Evolutionary conservation across 148 eudicot species (phyloP).

Genomic region (Bassia scoparia): DNA sequence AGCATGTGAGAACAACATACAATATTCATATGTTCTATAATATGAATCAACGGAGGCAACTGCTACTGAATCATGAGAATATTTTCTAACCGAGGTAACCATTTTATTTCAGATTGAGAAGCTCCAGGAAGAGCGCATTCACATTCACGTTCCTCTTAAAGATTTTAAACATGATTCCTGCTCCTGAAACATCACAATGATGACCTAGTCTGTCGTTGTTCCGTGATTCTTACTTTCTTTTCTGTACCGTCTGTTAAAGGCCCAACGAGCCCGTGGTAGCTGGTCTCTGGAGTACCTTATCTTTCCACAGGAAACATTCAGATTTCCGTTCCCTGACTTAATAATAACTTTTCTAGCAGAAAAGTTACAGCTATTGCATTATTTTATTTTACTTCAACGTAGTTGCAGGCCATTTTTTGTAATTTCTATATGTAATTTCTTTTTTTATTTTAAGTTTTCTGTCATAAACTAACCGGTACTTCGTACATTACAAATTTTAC

Average conservation of each 20-base stretch:
- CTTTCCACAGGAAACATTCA: background rate
- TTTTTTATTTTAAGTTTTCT: too few species aligned
- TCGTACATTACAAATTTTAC: too few species aligned
- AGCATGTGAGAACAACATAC: too few species aligned
- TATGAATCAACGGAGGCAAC: too few species aligned
- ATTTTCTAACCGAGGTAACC: background rate
- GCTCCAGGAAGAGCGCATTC: constrained; percentile 56
- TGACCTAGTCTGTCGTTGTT: constrained; percentile 5
- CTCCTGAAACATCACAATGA: background rate
- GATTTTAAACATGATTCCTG: constrained; percentile 46
- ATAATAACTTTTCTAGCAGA: background rate
- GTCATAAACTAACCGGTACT: too few species aligned
- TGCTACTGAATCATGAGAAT: background rate
- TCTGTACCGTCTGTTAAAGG: background rate
- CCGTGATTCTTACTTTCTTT: too few species aligned
- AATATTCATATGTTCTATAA: too few species aligned
- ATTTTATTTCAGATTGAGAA: constrained; percentile 46
- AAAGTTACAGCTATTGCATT: too few species aligned
- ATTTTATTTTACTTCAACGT: too few species aligned
- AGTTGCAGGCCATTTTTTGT: too few species aligned
- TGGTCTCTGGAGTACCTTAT: background rate
- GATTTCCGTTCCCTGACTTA: background rate
- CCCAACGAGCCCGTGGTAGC: background rate
- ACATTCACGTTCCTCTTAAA: constrained; percentile 43
- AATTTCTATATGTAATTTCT: too few species aligned